Evolutionary conservation across 2,329 filamentous ascomycete species (phyloP).

Genomic region (Pseudocercospora fuligena): DNA sequence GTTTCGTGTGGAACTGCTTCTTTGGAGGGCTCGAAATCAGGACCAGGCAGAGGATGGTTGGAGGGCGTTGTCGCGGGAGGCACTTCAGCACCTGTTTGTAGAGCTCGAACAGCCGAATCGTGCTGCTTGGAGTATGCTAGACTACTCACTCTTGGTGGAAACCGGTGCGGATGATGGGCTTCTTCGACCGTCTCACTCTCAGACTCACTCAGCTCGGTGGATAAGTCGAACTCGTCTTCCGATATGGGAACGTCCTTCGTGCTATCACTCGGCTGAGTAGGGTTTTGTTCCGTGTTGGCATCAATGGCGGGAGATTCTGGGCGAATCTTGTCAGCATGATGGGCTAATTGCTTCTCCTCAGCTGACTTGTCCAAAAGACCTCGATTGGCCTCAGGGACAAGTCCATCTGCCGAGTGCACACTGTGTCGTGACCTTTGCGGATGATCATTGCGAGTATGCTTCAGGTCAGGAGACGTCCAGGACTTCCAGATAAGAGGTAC

Average conservation of each 20-base stretch:
- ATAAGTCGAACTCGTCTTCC: not conserved
- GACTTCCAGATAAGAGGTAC: not conserved
- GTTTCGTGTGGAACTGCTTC: not conserved
- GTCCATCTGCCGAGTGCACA: not conserved
- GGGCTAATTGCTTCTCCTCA: not conserved
- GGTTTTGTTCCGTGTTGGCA: not conserved
- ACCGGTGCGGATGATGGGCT: not conserved
- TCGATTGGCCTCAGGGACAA: not conserved
- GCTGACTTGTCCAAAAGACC: not conserved
- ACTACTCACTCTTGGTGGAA: not conserved
- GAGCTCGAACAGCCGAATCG: slow-evolving; percentile 1
- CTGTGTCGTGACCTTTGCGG: not conserved
- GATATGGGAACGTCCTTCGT: not conserved
- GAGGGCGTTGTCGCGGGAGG: not conserved
- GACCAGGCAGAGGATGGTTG: not conserved
- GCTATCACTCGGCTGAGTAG: not conserved
- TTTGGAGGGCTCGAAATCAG: not conserved
- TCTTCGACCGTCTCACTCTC: not conserved
- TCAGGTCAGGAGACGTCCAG: not conserved
- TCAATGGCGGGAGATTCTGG: not conserved
- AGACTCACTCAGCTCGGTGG: not conserved
- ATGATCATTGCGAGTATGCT: not conserved
- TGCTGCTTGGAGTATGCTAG: slow-evolving; percentile 2
- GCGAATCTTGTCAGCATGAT: not conserved
- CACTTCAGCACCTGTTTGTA: slow-evolving; percentile 10